These are phyloP conservation scores for Phycomyces blakesleeanus DNA, from an alignment of 192 early-diverging fungal genomes.

Conservation along the genomic window DNA sequence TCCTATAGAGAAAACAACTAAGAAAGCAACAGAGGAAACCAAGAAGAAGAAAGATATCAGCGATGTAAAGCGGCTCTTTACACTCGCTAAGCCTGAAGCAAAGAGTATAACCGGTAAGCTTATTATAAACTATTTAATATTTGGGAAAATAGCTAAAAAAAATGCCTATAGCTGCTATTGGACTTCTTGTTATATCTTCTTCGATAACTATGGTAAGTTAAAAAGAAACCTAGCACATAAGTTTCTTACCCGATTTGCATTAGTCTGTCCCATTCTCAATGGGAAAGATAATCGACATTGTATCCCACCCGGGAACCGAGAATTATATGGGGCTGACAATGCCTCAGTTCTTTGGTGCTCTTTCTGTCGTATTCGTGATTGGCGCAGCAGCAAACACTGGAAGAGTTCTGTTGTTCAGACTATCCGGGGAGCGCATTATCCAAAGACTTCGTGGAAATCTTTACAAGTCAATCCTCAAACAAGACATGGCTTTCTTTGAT, in stretches of 20 bases:
- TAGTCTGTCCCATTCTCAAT: slow-evolving; percentile 59
- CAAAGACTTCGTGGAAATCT: slow-evolving; percentile 54
- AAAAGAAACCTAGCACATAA: no score
- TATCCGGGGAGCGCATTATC: slow-evolving; percentile 71
- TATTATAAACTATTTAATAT: background rate
- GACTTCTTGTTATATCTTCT: slow-evolving; percentile 55
- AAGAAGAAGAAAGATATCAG: slow-evolving; percentile 1
- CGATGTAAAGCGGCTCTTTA: slow-evolving; percentile 22
- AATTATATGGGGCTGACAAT: slow-evolving; percentile 49
- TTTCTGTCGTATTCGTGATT: slow-evolving; percentile 37
- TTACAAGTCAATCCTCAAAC: slow-evolving; percentile 72
- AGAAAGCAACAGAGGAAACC: background rate
- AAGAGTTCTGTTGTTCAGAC: slow-evolving; percentile 54
- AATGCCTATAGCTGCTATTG: slow-evolving; percentile 42
- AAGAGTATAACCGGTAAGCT: slow-evolving; percentile 29
- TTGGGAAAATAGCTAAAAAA: background rate
- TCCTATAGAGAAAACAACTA: background rate
- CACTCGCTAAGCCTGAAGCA: slow-evolving; percentile 27
- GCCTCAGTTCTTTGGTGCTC: slow-evolving; percentile 47
- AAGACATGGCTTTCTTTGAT: slow-evolving; percentile 90
- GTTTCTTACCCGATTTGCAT: background rate
- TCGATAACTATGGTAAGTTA: slow-evolving; percentile 51
- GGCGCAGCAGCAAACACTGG: slow-evolving; percentile 40
- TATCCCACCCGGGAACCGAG: slow-evolving; percentile 41
- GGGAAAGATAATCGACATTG: slow-evolving; percentile 66